phyloP scores from a whole-genome alignment of 1,139 yeast species.

The Wickerhamomyces sp. region DNA sequence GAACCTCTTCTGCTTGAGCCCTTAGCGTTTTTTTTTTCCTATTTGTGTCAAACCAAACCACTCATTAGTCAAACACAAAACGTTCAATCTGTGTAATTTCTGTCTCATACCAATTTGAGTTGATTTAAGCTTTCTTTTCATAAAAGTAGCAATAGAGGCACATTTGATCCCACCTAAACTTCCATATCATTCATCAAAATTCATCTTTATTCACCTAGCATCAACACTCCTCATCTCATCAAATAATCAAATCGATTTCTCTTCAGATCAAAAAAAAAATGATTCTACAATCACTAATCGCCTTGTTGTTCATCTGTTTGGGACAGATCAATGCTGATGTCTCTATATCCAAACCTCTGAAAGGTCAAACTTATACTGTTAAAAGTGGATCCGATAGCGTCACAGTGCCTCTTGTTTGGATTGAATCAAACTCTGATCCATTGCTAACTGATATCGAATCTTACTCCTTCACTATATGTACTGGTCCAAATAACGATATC shows the following conservation, averaged over 20 bases:
- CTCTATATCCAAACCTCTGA: conserved; percentile 44
- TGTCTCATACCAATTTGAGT: no score
- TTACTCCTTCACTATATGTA: conserved; percentile 57
- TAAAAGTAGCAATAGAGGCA: no score
- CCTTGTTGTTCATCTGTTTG: conserved; percentile 21
- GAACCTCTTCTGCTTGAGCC: no score
- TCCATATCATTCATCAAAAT: no score
- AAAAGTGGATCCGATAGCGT: conserved; percentile 37
- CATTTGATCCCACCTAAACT: no score
- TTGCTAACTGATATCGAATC: conserved; percentile 37
- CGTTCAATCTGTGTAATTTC: no score
- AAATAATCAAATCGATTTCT: no score
- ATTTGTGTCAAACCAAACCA: no score
- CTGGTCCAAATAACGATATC: conserved; percentile 55
- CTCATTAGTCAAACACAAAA: no score
- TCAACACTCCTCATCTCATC: neutral
- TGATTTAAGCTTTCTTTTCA: no score
- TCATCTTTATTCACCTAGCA: neutral
- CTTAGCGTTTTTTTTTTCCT: no score
- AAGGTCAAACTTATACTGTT: conserved; percentile 45
- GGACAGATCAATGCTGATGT: conserved; percentile 43
- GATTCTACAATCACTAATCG: neutral
- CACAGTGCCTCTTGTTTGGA: conserved; percentile 53
- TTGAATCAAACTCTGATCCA: conserved; percentile 48
- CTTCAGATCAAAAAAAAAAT: neutral